Evolutionary conservation across 2,329 filamentous ascomycete species (phyloP).

Genomic region (Aspergillus flavus): DNA sequence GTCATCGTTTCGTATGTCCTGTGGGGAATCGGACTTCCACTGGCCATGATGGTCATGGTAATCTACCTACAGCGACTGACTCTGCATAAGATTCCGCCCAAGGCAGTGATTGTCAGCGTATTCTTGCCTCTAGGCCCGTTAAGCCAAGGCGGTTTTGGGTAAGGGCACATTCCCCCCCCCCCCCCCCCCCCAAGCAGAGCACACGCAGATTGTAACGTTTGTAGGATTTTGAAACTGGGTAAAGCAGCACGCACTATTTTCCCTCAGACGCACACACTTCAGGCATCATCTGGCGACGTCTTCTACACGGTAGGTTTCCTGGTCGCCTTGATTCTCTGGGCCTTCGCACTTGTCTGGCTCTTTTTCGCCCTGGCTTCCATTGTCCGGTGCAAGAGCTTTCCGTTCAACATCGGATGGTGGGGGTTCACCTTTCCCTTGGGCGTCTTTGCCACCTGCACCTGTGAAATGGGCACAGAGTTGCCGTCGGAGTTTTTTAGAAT

Average conservation of each 20-base stretch:
- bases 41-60: constrained; percentile 65
- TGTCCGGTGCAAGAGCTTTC: constrained; percentile 44
- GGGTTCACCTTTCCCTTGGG: constrained; percentile 63
- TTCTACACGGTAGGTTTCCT: constrained; percentile 42
- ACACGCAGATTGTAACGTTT: not conserved
- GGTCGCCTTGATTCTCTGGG: constrained; percentile 41
- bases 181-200: not conserved
- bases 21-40: constrained; percentile 66
- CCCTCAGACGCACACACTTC: constrained; percentile 35
- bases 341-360: constrained; percentile 44
- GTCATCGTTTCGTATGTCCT: constrained; percentile 68
- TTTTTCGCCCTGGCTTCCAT: constrained; percentile 44
- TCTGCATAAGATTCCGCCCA: constrained; percentile 68
- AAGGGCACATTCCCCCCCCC: constrained; percentile 16
- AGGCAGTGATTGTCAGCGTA: constrained; percentile 68
- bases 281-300: constrained; percentile 32
- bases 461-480: constrained; percentile 52
- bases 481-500: constrained; percentile 59
- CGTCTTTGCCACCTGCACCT: constrained; percentile 55
- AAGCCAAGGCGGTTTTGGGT: constrained; percentile 65
- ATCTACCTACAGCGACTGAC: constrained; percentile 72
- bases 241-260: constrained; percentile 47
- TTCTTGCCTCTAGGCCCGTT: constrained; percentile 70
- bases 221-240: constrained; percentile 53
- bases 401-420: constrained; percentile 67